These are phyloP conservation scores for Flaveria ramosissima DNA, from an alignment of 129 eudicot species.

Conservation along the genomic window DNA sequence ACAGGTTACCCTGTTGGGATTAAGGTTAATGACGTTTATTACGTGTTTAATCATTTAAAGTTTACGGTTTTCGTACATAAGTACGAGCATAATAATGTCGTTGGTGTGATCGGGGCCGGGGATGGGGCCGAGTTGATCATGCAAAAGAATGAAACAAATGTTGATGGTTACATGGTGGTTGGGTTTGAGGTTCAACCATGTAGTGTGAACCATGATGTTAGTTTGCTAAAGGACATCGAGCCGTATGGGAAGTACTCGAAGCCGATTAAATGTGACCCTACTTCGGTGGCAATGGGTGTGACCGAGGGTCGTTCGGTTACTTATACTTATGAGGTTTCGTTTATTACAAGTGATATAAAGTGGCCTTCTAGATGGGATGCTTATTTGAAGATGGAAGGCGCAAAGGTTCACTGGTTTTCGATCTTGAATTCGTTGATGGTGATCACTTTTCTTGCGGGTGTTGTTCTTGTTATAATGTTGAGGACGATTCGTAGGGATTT, in stretches of 20 bases:
- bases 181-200: slow-evolving; percentile 46
- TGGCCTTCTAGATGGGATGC: slow-evolving; percentile 54
- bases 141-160: slow-evolving; percentile 16
- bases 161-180: slow-evolving; percentile 43
- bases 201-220: slow-evolving; percentile 34
- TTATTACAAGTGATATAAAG: slow-evolving; percentile 41
- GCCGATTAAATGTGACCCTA: slow-evolving; percentile 24
- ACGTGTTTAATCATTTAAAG: slow-evolving; percentile 43
- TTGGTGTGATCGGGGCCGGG: slow-evolving; percentile 38
- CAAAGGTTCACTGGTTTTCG: slow-evolving; percentile 48
- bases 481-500: slow-evolving; percentile 46
- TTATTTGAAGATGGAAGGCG: slow-evolving; percentile 50
- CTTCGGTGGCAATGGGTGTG: slow-evolving; percentile 33
- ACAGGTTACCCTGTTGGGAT: slow-evolving; percentile 47
- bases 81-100: slow-evolving; percentile 37
- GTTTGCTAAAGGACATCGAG: slow-evolving; percentile 17
- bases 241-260: slow-evolving; percentile 25
- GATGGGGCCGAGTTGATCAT: slow-evolving; percentile 37
- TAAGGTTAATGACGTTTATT: slow-evolving; percentile 38
- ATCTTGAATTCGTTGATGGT: slow-evolving; percentile 52
- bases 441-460: slow-evolving; percentile 43
- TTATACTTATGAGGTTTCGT: slow-evolving; percentile 37
- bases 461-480: slow-evolving; percentile 39
- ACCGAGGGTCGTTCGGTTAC: slow-evolving; percentile 29
- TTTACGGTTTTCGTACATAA: slow-evolving; percentile 38